Evolutionary conservation across 352 stramenopile species (phyloP).

Genomic region (Pelagophyceae sp.): DNA sequence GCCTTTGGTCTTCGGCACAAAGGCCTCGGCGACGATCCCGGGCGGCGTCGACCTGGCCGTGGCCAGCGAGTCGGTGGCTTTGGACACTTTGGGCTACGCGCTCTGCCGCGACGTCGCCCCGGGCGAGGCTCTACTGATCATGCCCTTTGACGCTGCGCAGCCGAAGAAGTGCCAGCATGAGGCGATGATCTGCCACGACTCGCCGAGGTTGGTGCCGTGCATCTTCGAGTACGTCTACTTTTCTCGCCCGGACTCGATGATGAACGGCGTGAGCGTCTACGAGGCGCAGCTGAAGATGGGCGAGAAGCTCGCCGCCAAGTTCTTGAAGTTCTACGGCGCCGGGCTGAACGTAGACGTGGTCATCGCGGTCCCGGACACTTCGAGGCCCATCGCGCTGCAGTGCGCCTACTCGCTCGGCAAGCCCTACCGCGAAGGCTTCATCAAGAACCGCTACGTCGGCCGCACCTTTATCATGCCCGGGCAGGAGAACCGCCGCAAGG

Average conservation of each 20-base stretch:
- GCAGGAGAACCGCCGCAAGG: slow-evolving; percentile 84
- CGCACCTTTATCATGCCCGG: slow-evolving; percentile 99
- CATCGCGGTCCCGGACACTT: slow-evolving; percentile 97
- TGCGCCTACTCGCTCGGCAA: slow-evolving; percentile 64
- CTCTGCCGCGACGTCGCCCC: slow-evolving; percentile 78
- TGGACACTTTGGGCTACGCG: slow-evolving; percentile 93
- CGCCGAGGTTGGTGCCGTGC: slow-evolving; percentile 75
- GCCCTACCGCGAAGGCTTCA: slow-evolving; percentile 93
- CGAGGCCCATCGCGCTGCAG: slow-evolving; percentile 85
- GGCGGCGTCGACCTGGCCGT: slow-evolving; percentile 76
- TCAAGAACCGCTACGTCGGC: slow-evolving; percentile 99
- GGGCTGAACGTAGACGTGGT: slow-evolving; percentile 94
- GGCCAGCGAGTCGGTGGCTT: slow-evolving; percentile 92
- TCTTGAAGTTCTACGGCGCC: slow-evolving; percentile 66
- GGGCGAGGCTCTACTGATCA: slow-evolving; percentile 92
- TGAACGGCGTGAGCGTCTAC: slow-evolving; percentile 96
- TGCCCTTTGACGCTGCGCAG: slow-evolving; percentile 66
- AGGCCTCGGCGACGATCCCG: slow-evolving; percentile 43
- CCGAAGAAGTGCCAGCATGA: slow-evolving; percentile 64
- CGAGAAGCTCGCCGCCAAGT: slow-evolving; percentile 89
- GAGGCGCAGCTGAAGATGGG: slow-evolving; percentile 95
- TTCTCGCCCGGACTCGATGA: slow-evolving; percentile 93
- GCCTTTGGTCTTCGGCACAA: slow-evolving; percentile 82
- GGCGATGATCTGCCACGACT: slow-evolving; percentile 57
- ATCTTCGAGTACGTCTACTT: slow-evolving; percentile 99